phyloP scores from a whole-genome alignment of 139 green algal genomes.

The Coccomyxa sp. region DNA sequence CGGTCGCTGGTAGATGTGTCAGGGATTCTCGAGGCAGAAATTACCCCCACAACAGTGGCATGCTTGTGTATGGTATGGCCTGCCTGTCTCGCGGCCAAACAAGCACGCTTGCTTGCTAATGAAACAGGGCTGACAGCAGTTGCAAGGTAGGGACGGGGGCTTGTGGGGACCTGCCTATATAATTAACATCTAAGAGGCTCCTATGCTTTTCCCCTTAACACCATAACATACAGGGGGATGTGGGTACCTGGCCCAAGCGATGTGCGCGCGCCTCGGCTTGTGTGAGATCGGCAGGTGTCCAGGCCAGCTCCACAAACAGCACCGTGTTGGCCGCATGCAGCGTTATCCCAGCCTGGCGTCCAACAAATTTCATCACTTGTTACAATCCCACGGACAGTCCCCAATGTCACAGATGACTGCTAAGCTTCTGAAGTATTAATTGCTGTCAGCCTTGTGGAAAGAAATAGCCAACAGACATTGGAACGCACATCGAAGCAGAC shows the following conservation, averaged over 20 bases:
- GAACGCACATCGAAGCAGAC: too few species aligned
- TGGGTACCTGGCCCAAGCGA: neutral
- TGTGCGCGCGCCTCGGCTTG: slow-evolving; percentile 6
- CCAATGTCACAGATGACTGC: neutral
- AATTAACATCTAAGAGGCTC: too few species aligned
- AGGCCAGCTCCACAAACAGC: slow-evolving; percentile 49
- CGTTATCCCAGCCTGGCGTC: slow-evolving; percentile 22
- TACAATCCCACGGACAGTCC: slow-evolving; percentile 24
- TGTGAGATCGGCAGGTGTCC: slow-evolving; percentile 29
- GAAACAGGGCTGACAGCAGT: neutral
- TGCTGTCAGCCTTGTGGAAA: too few species aligned
- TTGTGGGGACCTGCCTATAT: neutral
- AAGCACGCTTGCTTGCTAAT: neutral
- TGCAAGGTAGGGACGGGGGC: neutral
- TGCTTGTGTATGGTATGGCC: too few species aligned
- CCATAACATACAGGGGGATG: neutral
- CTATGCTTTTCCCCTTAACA: too few species aligned
- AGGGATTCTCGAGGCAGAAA: too few species aligned
- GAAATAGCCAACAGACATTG: too few species aligned
- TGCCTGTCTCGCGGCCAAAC: neutral
- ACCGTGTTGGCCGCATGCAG: slow-evolving; percentile 22
- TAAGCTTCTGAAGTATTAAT: neutral
- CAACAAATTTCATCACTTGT: slow-evolving; percentile 9
- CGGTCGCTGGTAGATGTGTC: too few species aligned
- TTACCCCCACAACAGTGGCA: too few species aligned